Base-by-base conservation (phyloP, 2,329 filamentous ascomycete genomes). In the Claviceps capensis region DNA sequence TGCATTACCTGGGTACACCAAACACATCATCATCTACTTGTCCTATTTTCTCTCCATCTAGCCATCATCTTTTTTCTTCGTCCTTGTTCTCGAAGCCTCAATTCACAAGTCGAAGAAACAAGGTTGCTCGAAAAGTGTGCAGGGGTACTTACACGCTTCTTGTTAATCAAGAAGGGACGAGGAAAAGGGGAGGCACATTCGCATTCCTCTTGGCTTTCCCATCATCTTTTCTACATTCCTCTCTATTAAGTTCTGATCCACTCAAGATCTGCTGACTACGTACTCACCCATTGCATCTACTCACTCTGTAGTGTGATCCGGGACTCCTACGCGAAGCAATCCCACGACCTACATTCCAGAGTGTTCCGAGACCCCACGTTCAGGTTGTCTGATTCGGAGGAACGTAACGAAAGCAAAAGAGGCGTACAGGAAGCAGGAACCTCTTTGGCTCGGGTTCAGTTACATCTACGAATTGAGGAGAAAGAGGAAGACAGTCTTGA, bases 291-390 rank as follows among this genome's bases (percentile, higher is more conserved):
- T 37, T 49, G 23, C 26, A 17, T 50, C 52, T 36, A 41, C 49
- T 49, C 41, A 48, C 26, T 22, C 17, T 16, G 23, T 42, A 52
- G 51, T 52, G 48, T 30, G 26, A 30, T 44, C 42, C 44, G 38
- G 46, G 13, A 47, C 22, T 19, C 44, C 2, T 5, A 16, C 16
- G 34, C 34, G 49, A 49, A 7, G 44, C 17, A 47, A 50, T 17
- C n/a, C 46, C 43, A 14, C 43, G 30, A 13, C 50, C 26, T 23
- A n/a, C 52, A 53, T 53, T 53, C 52, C 52, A 50, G 52, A 30
- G 36, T 19, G 23, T 37, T 8, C 16, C n/a, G 47, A 47, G 23
- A 47, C 22, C 48, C 26, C 43, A 53, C 48, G 43, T 37, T 47
- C 30, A 30, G 41, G 47, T 4, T 46, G 43, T 46, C 49, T 19